Conservation (phyloP, 371 early-diverging fungal genomes). For the Syncephalis fuscata region DNA sequence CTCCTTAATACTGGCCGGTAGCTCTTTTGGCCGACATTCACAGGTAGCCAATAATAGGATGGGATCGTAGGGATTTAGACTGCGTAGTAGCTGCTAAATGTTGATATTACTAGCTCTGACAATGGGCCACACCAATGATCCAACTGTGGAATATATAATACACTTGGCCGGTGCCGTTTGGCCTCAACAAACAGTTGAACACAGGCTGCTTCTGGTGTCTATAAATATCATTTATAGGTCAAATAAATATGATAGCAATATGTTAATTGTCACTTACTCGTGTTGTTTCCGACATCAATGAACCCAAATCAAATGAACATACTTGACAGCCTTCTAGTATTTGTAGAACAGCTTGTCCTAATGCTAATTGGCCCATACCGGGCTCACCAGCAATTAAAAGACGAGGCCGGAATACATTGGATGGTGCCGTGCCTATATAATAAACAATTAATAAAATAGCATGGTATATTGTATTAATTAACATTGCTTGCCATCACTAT, state of each 20-base stretch:
- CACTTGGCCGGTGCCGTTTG: slow-evolving; percentile 27
- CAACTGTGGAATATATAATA: slow-evolving; percentile 26
- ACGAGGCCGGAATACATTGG: slow-evolving; percentile 22
- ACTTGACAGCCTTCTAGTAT: slow-evolving; percentile 25
- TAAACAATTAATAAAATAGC: too few species aligned
- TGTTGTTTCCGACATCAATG: slow-evolving; percentile 15
- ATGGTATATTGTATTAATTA: too few species aligned
- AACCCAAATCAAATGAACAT: slow-evolving; percentile 19
- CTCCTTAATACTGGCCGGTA: slow-evolving; percentile 11
- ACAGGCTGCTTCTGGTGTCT: slow-evolving; percentile 22
- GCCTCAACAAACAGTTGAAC: slow-evolving; percentile 26
- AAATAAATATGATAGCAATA: too few species aligned
- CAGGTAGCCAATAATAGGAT: slow-evolving; percentile 32
- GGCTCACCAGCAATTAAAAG: slow-evolving; percentile 26
- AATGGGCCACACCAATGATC: slow-evolving; percentile 24
- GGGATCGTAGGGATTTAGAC: slow-evolving; percentile 21
- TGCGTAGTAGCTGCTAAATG: slow-evolving; percentile 21
- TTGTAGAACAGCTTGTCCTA: slow-evolving; percentile 27
- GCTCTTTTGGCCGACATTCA: slow-evolving; percentile 15
- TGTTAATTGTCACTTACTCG: slow-evolving; percentile 1
- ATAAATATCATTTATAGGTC: too few species aligned
- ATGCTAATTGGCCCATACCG: slow-evolving; percentile 26
- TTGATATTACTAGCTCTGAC: slow-evolving; percentile 15
- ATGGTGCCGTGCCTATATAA: too few species aligned
- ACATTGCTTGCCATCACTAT: too few species aligned